Conservation (phyloP, 2,329 filamentous ascomycete genomes). For the Ceratocystis lukuohia region DNA sequence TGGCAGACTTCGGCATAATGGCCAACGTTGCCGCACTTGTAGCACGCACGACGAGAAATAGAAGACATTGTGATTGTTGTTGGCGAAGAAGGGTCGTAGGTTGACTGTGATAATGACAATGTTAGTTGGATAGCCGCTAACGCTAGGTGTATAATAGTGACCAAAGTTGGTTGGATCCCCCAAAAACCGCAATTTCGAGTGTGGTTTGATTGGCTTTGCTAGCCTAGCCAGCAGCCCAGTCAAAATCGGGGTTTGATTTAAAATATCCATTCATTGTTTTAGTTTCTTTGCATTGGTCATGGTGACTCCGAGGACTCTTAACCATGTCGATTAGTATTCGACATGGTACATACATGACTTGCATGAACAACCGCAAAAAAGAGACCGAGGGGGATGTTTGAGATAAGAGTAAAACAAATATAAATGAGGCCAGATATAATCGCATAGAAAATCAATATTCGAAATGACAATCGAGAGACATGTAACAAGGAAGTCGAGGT, state of each 20-base stretch:
- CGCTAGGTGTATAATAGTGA: too few species aligned
- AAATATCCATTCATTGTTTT: background rate
- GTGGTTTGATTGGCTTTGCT: background rate
- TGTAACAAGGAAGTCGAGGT: background rate
- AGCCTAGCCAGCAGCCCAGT: background rate
- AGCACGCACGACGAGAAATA: constrained; percentile 69
- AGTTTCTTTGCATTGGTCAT: background rate
- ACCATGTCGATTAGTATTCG: background rate
- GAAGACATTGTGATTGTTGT: constrained; percentile 52
- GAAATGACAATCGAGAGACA: background rate
- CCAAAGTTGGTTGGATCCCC: too few species aligned
- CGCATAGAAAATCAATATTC: background rate
- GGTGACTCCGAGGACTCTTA: background rate
- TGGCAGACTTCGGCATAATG: constrained; percentile 86
- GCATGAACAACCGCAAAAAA: background rate
- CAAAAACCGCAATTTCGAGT: too few species aligned
- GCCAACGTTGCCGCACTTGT: constrained; percentile 72
- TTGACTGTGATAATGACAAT: background rate
- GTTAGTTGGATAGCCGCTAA: background rate
- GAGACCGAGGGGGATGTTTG: background rate
- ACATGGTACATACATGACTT: background rate
- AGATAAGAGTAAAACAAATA: background rate
- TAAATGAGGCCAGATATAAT: background rate
- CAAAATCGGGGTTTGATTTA: background rate
- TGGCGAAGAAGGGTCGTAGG: background rate